Percentiles rank a stretch among this genome's conserved stretches.
Evolutionary conservation across 2,329 filamentous ascomycete species (phyloP).

Genomic region (Cadophora sp.): DNA sequence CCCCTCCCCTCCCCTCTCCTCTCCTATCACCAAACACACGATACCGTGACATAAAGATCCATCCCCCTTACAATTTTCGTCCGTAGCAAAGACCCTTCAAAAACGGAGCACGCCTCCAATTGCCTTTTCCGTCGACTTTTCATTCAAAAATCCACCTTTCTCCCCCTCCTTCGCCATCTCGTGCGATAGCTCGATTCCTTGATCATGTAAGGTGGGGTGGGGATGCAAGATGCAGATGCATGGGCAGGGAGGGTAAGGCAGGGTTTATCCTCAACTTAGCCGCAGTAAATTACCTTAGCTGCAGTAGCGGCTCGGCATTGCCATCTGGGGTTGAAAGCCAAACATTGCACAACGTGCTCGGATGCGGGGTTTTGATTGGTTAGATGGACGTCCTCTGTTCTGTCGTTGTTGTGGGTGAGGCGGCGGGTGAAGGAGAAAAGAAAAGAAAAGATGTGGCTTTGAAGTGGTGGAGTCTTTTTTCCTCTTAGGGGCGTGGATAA

Average conservation of each 20-base stretch:
- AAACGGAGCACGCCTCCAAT: slow-evolving; percentile 17
- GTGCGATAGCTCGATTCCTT: too few relatives aligned
- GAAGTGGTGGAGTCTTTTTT: not conserved
- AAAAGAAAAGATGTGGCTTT: not conserved
- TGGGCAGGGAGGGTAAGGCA: not conserved
- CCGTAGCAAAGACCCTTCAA: too few relatives aligned
- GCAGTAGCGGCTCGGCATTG: not conserved
- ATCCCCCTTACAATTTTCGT: not conserved
- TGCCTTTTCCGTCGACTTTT: slow-evolving; percentile 1
- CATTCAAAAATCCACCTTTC: not conserved
- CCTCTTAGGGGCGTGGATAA: not conserved
- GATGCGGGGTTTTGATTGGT: slow-evolving; percentile 28
- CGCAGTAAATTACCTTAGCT: not conserved
- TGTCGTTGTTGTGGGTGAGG: too few relatives aligned
- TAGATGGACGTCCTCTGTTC: slow-evolving; percentile 25
- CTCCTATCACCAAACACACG: too few relatives aligned
- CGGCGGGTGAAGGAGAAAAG: not conserved
- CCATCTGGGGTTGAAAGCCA: slow-evolving; percentile 24
- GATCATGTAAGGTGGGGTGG: too few relatives aligned
- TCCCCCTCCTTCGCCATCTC: too few relatives aligned
- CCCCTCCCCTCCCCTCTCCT: too few relatives aligned
- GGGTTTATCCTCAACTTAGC: not conserved
- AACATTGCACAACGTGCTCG: slow-evolving; percentile 27
- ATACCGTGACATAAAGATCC: not conserved
- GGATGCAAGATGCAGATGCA: too few relatives aligned